phyloP scores from a whole-genome alignment of 1,139 yeast genomes.

The Geotrichum australiense region DNA sequence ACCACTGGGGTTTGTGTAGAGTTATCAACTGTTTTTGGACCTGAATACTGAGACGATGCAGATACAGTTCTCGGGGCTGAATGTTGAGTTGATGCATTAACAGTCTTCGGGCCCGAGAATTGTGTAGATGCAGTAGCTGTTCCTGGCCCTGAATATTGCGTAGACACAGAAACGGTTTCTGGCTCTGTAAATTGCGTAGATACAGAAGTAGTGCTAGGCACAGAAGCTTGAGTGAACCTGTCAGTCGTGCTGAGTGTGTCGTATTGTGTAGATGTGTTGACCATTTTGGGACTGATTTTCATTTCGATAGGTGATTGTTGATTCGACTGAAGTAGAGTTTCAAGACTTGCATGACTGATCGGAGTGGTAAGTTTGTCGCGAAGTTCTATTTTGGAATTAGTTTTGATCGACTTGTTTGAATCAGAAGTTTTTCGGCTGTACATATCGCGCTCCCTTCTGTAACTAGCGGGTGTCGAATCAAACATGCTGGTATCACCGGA shows the following conservation, averaged over 20 bases:
- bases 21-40: neutral
- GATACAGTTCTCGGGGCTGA: too few species aligned
- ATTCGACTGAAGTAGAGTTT: neutral
- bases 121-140: neutral
- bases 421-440: neutral
- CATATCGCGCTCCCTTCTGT: neutral
- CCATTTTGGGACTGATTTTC: too few species aligned
- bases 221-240: too few species aligned
- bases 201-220: too few species aligned
- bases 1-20: slow-evolving; percentile 3
- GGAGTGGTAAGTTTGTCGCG: slow-evolving; percentile 2
- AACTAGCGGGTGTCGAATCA: neutral
- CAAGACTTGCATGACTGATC: neutral
- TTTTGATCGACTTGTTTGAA: neutral
- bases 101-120: too few species aligned
- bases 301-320: slow-evolving; percentile 1
- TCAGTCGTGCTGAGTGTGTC: too few species aligned
- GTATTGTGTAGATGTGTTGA: too few species aligned
- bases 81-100: too few species aligned
- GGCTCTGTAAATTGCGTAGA: too few species aligned
- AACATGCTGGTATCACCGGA: slow-evolving; percentile 2
- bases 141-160: neutral
- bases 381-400: neutral
- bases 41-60: neutral
- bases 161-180: neutral